Percentiles rank a stretch among this genome's conserved stretches.
Conservation (phyloP, 129 eudicot species). For the Flaveria bidentis region DNA sequence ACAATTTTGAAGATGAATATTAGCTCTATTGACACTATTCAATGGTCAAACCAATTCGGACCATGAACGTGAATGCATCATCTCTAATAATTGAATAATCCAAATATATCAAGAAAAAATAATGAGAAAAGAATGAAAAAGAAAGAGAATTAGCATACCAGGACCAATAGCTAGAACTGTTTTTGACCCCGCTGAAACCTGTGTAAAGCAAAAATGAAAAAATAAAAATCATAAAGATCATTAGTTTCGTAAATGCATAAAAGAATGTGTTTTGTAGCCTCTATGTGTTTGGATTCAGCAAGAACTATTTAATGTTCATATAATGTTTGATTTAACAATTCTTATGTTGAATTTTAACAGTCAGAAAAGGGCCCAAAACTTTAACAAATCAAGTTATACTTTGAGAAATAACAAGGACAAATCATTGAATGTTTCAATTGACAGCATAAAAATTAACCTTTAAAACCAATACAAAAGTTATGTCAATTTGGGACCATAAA, state of each 20-base stretch:
- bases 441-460: background rate
- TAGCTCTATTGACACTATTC: background rate
- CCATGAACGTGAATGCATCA: background rate
- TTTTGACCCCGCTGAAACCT: constrained; percentile 89
- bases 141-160: constrained; percentile 52
- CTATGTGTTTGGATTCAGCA: too few species aligned
- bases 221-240: background rate
- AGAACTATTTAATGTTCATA: too few species aligned
- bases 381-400: background rate
- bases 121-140: background rate
- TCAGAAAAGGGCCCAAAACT: too few species aligned
- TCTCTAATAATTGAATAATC: background rate
- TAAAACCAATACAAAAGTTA: background rate
- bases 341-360: background rate
- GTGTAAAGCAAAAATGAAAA: constrained; percentile 11
- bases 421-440: background rate
- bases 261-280: background rate
- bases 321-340: background rate
- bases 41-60: constrained; percentile 13
- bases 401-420: background rate
- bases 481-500: constrained; percentile 10
- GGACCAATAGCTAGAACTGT: constrained; percentile 94
- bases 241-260: background rate
- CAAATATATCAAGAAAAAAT: background rate
- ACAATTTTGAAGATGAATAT: background rate